Evolutionary conservation across 1,139 yeast genomes (phyloP).

Genomic region (Debaryomyces sp.): DNA sequence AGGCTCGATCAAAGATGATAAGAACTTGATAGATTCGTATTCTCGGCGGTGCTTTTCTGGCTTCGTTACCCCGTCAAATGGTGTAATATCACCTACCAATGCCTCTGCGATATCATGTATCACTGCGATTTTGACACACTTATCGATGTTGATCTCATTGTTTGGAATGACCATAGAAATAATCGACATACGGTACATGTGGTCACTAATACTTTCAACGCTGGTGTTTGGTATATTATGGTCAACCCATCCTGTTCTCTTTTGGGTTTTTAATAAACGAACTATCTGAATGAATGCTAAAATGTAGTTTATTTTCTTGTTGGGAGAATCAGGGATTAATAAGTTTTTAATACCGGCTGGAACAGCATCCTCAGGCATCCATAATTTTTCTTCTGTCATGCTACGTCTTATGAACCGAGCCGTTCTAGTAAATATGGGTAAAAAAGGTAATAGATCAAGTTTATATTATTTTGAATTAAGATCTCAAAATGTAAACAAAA

Average conservation of each 20-base stretch:
- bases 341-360: constrained; percentile 52
- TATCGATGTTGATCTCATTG: constrained; percentile 36
- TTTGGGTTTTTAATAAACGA: constrained; percentile 73
- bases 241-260: constrained; percentile 94
- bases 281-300: constrained; percentile 78
- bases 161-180: constrained; percentile 72
- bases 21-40: constrained; percentile 67
- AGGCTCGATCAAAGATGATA: constrained; percentile 61
- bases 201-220: constrained; percentile 85
- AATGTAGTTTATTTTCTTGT: constrained; percentile 47
- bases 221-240: constrained; percentile 54
- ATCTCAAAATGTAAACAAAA: constrained; percentile 6
- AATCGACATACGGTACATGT: constrained; percentile 95
- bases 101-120: constrained; percentile 95
- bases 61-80: constrained; percentile 72
- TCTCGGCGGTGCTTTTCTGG: constrained; percentile 81
- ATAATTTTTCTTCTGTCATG: constrained; percentile 20
- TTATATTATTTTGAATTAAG: background rate
- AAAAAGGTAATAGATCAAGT: background rate
- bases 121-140: constrained; percentile 83
- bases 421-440: background rate
- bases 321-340: constrained; percentile 29
- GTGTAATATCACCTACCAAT: constrained; percentile 93
- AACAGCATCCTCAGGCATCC: constrained; percentile 66
- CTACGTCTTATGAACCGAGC: background rate